Conservation (phyloP, 1,139 yeast genomes). For the Pneumocystis canis region DNA sequence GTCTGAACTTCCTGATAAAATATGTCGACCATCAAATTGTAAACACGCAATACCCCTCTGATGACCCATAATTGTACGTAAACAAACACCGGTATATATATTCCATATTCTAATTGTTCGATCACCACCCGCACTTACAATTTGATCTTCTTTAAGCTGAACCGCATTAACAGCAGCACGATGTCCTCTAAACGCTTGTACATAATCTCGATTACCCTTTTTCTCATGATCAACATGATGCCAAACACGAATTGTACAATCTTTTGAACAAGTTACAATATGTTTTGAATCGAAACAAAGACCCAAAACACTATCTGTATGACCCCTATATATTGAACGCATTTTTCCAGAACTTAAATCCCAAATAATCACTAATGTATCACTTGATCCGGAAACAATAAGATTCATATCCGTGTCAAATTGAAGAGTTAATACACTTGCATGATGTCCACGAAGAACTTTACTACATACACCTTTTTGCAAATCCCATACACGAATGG, state of each 20-base stretch:
- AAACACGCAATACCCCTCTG: constrained; percentile 14
- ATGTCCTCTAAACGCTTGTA: constrained; percentile 11
- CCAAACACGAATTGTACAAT: constrained; percentile 14
- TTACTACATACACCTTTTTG: constrained; percentile 7
- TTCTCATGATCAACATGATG: background rate
- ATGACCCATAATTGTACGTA: constrained; percentile 37
- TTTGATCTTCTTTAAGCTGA: constrained; percentile 8
- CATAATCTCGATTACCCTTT: background rate
- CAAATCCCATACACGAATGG: constrained; percentile 12
- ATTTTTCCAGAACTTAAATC: constrained; percentile 48
- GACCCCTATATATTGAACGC: constrained; percentile 56
- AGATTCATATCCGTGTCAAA: constrained; percentile 8
- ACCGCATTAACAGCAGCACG: constrained; percentile 14
- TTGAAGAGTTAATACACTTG: constrained; percentile 12
- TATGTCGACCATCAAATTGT: constrained; percentile 15
- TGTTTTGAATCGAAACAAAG: constrained; percentile 8
- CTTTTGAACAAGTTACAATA: constrained; percentile 14
- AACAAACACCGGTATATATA: constrained; percentile 77
- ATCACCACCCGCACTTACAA: constrained; percentile 42
- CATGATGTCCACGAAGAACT: constrained; percentile 10
- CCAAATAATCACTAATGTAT: constrained; percentile 23
- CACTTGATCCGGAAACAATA: constrained; percentile 22
- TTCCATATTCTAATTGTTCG: constrained; percentile 96
- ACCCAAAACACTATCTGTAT: constrained; percentile 19
- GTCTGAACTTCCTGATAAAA: constrained; percentile 23